Percentiles rank a stretch among this genome's conserved stretches.
These are phyloP conservation scores for Podila minutissima DNA, from an alignment of 192 early-diverging fungal genomes.

Conservation along the genomic window DNA sequence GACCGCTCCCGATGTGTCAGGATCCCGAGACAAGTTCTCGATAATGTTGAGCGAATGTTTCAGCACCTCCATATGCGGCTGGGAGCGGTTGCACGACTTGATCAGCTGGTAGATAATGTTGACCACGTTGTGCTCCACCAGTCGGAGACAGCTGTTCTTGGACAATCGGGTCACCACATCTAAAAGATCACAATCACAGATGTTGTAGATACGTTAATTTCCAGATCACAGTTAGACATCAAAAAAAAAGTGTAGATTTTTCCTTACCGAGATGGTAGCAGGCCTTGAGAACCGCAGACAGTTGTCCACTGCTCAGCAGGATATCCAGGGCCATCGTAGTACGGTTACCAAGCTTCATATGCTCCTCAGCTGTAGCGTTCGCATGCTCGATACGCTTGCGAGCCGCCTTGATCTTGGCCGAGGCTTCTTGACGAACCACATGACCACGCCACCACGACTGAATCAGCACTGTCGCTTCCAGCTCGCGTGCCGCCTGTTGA, in stretches of 20 bases:
- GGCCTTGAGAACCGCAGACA: slow-evolving; percentile 55
- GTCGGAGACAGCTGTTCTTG: slow-evolving; percentile 51
- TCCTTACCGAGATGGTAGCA: slow-evolving; percentile 53
- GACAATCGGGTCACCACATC: slow-evolving; percentile 52
- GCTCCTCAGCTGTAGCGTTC: slow-evolving; percentile 51
- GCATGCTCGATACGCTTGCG: slow-evolving; percentile 50
- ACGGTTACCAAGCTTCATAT: slow-evolving; percentile 56
- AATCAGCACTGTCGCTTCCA: slow-evolving; percentile 32
- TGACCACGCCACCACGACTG: slow-evolving; percentile 54
- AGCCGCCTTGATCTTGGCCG: slow-evolving; percentile 45
- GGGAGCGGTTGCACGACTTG: slow-evolving; percentile 50
- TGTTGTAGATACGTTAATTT: not conserved
- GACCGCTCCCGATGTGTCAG: slow-evolving; percentile 27
- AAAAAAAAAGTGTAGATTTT: not conserved
- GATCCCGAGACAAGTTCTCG: slow-evolving; percentile 42
- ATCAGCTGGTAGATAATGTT: slow-evolving; percentile 52
- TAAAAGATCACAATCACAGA: not conserved
- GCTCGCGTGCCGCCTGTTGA: not conserved
- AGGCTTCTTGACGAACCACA: slow-evolving; percentile 36
- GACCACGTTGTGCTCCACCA: slow-evolving; percentile 53
- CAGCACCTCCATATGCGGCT: slow-evolving; percentile 56
- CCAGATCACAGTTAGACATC: not conserved
- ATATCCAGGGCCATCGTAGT: slow-evolving; percentile 55
- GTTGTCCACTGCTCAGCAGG: slow-evolving; percentile 49
- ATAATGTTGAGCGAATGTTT: slow-evolving; percentile 53